Evolutionary conservation across 768 basidiomycete species (phyloP).

Genomic region (Suillus occidentalis): DNA sequence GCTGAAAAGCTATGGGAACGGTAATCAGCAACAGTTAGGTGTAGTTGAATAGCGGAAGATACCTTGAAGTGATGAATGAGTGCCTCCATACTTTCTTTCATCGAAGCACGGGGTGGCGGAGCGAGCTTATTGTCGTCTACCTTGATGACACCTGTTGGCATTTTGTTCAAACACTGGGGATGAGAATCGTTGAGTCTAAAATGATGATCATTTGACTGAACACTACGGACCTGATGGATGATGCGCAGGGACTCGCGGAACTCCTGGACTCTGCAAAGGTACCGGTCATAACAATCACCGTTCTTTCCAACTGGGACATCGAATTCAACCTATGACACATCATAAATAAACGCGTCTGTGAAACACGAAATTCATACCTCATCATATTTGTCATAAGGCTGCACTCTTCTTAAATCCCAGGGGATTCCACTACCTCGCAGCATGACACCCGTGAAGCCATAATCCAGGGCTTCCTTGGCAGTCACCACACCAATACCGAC

Average conservation of each 20-base stretch:
- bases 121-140: constrained; percentile 98
- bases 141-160: constrained; percentile 88
- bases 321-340: constrained; percentile 75
- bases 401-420: constrained; percentile 92
- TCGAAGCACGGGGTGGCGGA: constrained; percentile 92
- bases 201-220: background rate
- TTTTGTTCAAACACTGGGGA: constrained; percentile 92
- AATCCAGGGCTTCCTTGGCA: constrained; percentile 89
- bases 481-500: constrained; percentile 88
- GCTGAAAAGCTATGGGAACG: constrained; percentile 70
- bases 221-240: constrained; percentile 61
- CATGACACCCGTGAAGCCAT: constrained; percentile 97
- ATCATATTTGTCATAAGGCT: constrained; percentile 95
- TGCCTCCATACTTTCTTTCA: constrained; percentile 99
- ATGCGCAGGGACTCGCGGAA: constrained; percentile 94
- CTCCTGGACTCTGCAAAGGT: constrained; percentile 96
- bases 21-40: constrained; percentile 4
- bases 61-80: constrained; percentile 99
- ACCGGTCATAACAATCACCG: constrained; percentile 98
- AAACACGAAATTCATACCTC: constrained; percentile 50
- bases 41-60: background rate
- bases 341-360: background rate
- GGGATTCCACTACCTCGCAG: constrained; percentile 88
- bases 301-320: constrained; percentile 96
- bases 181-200: background rate